Evolutionary conservation across 2,329 filamentous ascomycete genomes (phyloP), one percentile per base, ranked within the genome.

Genomic region (Nemania sp.): DNA sequence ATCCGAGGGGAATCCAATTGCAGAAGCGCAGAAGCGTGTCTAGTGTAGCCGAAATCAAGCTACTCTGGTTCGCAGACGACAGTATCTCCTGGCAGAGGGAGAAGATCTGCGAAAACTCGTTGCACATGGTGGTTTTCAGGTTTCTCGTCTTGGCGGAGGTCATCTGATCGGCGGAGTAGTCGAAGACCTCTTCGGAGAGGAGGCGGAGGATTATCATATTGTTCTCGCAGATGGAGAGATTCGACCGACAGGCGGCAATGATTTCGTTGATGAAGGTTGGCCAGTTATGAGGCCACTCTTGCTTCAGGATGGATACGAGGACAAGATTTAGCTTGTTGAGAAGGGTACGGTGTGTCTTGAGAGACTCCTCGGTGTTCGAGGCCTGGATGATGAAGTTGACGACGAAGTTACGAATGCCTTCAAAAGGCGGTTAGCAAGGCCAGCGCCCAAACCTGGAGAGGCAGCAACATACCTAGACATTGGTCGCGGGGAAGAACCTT

Each of bases 221-320:
- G 82, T 99, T 99, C 80, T 99, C 95, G 85, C 96, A 99, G 71
- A 99, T 96, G 39, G 94, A 95, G 55, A 99, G 82, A 77, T 90
- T 97, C 68, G 91, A 94, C 75, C 96, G 93, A 79, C 93, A 98
- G 57, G 95, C 94, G 20, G 92, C 90, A 71, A 99, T 92, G 77
- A 99, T 99, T 81, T 99, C 95, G 82, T 98, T 98, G 84, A 99
- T 98, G 78, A 99, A 99, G 18, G 92, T 97, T 11, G 96, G 95
- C 95, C 96, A 99, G 82, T 99, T 96, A 79, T 98, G 94, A 59
- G 95, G 95, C 95, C 95, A 99, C 79, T 99, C 95, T 79, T 99
- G 95, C 83, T 99, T 99, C 73, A 99, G 82, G 65, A 99, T 94
- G 59, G 93, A 97, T 70, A 99, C 92, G 66, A 99, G 89, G 60